Evolutionary conservation across 2,329 filamentous ascomycete species (phyloP), one percentile per base, ranked within the genome.

Genomic region (Penicillium sp.): DNA sequence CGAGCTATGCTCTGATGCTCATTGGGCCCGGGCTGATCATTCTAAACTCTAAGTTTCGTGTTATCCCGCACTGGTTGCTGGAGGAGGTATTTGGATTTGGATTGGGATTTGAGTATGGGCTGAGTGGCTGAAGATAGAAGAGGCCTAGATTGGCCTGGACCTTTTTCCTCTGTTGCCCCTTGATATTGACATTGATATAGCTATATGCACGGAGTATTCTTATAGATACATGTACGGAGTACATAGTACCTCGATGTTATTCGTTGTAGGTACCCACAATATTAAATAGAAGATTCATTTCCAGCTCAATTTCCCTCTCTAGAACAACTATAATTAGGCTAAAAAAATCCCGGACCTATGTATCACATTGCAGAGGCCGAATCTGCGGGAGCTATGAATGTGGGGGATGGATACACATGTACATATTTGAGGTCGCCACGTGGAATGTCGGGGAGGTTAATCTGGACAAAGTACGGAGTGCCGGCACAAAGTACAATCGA

Each of bases 1-100:
- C 50, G 34, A 54, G 48, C 59, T 53, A 60, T 56, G 49, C 44
- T 44, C 51, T 40, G 59, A 53, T 43, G 36, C 32, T 54, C 39
- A 47, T 32, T 48, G 9, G 47, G 14, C 10, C 39, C 36, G 51
- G 44, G 23, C 30, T 49, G 26, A 39, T 35, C 45, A 36, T 39
- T 14, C 46, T 44, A 50, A 50, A 53, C 51, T 50, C 46, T 44
- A 53, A 53, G n/a, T 13, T 23, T 6, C 34, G 5, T 7, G 40
- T 6, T 48, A 16, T 40, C 36, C 13, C 19, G 13, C 23, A 32
- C 26, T 51, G 23, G 9, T 30, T 49, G 18, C 13, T 26, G 32
- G 14, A 16, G 36, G 23, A 32, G 47, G 16, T 36, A 29, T 49
- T 49, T 26, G 13, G 8, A 39, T 49, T 34, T 26, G 8, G 8